Conservation (phyloP, 495 filamentous ascomycete genomes). For the Elaphomyces granulatus region DNA sequence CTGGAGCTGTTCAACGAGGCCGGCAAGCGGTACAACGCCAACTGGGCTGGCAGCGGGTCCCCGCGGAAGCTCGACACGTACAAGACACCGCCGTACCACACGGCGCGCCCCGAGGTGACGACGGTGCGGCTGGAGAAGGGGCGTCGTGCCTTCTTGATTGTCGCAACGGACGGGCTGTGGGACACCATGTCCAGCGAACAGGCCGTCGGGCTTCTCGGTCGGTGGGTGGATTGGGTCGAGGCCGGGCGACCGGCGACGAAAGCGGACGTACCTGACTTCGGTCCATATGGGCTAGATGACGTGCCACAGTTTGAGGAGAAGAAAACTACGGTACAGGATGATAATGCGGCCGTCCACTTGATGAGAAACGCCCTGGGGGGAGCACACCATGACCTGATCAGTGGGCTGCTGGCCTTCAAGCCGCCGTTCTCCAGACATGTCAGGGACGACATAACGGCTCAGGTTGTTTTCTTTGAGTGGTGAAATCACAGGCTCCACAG, state of each 20-base stretch:
- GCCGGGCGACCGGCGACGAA: conserved; percentile 4
- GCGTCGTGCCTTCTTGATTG: conserved; percentile 41
- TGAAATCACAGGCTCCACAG: too few relatives aligned
- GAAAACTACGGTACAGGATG: conserved; percentile 38
- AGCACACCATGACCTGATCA: conserved; percentile 39
- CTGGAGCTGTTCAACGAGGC: conserved; percentile 28
- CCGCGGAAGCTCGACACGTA: conserved; percentile 24
- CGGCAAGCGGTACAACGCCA: conserved; percentile 31
- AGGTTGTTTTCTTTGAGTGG: conserved; percentile 51
- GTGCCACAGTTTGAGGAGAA: conserved; percentile 17
- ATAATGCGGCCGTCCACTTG: conserved; percentile 49
- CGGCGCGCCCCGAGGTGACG: conserved; percentile 47
- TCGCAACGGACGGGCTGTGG: conserved; percentile 54
- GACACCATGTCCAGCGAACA: conserved; percentile 43
- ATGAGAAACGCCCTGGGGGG: conserved; percentile 49
- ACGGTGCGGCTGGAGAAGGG: conserved; percentile 34
- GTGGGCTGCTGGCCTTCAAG: conserved; percentile 33
- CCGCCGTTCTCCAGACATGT: conserved; percentile 34
- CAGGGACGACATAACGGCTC: conserved; percentile 47
- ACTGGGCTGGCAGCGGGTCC: too few relatives aligned
- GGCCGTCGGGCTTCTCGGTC: conserved; percentile 41
- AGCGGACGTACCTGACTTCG: conserved; percentile 18
- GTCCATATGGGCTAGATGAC: conserved; percentile 11
- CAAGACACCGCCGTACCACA: conserved; percentile 48
- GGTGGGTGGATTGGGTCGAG: conserved; percentile 33